These are phyloP conservation scores for Craterostigma plantagineum DNA, from an alignment of 257 asterid genomes.

Conservation along the genomic window DNA sequence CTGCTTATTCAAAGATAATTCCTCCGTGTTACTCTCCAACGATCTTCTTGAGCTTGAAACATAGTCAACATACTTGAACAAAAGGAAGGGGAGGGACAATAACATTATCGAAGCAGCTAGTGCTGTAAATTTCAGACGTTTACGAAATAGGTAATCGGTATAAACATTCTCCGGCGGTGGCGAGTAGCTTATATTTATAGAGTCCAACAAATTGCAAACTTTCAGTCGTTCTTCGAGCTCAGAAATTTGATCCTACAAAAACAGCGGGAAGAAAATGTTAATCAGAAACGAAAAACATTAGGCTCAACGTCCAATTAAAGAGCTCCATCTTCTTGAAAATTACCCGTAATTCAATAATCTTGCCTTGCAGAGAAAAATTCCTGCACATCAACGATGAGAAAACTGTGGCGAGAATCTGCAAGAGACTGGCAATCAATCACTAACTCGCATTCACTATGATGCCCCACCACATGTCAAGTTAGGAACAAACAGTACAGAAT, in stretches of 20 bases:
- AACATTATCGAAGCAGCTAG: conserved; percentile 32
- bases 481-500: too few relatives aligned
- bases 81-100: conserved; percentile 43
- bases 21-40: conserved; percentile 37
- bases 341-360: conserved; percentile 53
- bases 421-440: background rate
- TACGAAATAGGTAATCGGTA: conserved; percentile 15
- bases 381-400: conserved; percentile 34
- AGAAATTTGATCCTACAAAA: conserved; percentile 43
- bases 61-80: conserved; percentile 49
- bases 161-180: conserved; percentile 9
- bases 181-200: conserved; percentile 14
- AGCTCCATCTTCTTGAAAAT: conserved; percentile 3
- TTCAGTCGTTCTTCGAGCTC: conserved; percentile 31
- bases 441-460: conserved; percentile 7
- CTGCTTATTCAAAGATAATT: conserved; percentile 55
- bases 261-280: too few relatives aligned
- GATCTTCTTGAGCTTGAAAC: conserved; percentile 41
- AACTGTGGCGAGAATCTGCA: conserved; percentile 35
- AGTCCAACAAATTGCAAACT: conserved; percentile 28
- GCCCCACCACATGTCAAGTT: conserved; percentile 10
- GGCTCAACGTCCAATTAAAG: background rate
- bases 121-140: conserved; percentile 35
- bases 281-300: background rate
- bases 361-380: conserved; percentile 26